A percentile compares a stretch with the other conserved stretches of the same genome.
phyloP scores from a whole-genome alignment of 2,329 filamentous ascomycete genomes.

The Phoma sp. region DNA sequence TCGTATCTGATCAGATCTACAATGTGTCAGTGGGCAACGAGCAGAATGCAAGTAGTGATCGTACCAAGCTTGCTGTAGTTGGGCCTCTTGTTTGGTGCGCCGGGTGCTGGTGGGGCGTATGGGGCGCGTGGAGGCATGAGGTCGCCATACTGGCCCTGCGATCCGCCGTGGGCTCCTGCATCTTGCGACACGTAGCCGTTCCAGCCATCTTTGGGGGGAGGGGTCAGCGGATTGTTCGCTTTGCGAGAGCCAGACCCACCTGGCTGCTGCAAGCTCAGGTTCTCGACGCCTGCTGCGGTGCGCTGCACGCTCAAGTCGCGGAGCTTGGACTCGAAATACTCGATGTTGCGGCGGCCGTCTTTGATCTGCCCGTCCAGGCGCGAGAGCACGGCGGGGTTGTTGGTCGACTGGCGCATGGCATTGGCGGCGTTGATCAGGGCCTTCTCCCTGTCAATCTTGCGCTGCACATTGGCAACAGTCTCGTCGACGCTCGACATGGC shows the following conservation, averaged over 20 bases:
- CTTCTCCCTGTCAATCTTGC: conserved; percentile 98
- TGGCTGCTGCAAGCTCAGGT: conserved; percentile 66
- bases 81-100: conserved; percentile 69
- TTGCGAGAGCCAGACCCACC: conserved; percentile 50
- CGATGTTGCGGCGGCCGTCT: conserved; percentile 89
- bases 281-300: conserved; percentile 70
- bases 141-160: conserved; percentile 59
- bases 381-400: conserved; percentile 89
- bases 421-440: conserved; percentile 92
- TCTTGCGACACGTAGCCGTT: conserved; percentile 60
- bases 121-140: conserved; percentile 83
- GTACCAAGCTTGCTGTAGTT: conserved; percentile 97
- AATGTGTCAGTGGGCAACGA: conserved; percentile 27
- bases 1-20: conserved; percentile 98
- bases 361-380: conserved; percentile 93
- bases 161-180: conserved; percentile 67
- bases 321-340: conserved; percentile 94
- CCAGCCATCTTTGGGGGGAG: conserved; percentile 75
- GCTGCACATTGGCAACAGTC: conserved; percentile 79
- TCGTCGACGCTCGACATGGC: conserved; percentile 66
- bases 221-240: conserved; percentile 52
- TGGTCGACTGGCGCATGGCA: conserved; percentile 93
- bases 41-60: conserved; percentile 32
- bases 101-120: conserved; percentile 75
- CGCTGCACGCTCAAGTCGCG: conserved; percentile 84